These are phyloP conservation scores for Rugonectria rugulosa DNA, from an alignment of 2,329 filamentous ascomycete species.

Conservation along the genomic window DNA sequence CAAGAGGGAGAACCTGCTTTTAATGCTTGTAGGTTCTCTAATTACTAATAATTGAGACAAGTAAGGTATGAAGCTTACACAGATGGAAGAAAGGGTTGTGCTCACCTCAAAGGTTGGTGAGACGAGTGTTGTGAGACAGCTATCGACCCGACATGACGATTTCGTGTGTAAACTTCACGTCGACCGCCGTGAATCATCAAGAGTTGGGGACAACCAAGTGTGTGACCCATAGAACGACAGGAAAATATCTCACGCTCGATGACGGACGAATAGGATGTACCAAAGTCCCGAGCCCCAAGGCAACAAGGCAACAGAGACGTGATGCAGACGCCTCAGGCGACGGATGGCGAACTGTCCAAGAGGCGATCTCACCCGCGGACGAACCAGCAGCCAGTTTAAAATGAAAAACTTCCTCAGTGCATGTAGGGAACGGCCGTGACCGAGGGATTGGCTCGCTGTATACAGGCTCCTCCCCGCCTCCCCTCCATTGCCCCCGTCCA, in stretches of 20 bases:
- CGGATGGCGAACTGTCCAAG: constrained; percentile 5
- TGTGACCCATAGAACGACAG: background rate
- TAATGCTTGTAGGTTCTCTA: too few relatives aligned
- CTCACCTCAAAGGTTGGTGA: too few relatives aligned
- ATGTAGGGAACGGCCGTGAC: background rate
- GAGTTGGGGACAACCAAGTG: background rate
- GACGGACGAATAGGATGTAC: background rate
- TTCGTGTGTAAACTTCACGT: too few relatives aligned
- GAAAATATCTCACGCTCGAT: background rate
- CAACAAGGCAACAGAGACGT: constrained; percentile 17
- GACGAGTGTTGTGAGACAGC: too few relatives aligned
- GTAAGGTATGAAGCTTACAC: too few relatives aligned
- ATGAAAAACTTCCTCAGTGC: too few relatives aligned
- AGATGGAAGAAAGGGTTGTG: too few relatives aligned
- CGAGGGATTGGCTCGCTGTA: background rate
- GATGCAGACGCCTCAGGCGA: constrained; percentile 15
- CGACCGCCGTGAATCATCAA: background rate
- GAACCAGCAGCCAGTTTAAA: background rate
- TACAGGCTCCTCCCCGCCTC: constrained; percentile 21
- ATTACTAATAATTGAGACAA: too few relatives aligned
- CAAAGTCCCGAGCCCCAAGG: constrained; percentile 13
- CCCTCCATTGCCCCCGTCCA: constrained; percentile 25
- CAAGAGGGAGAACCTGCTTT: too few relatives aligned
- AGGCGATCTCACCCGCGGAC: background rate
- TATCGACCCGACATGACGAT: too few relatives aligned